Percentiles rank a stretch among this genome's conserved stretches.
Evolutionary conservation across 495 filamentous ascomycete species (phyloP).

Genomic region (Penicillium turbatum): DNA sequence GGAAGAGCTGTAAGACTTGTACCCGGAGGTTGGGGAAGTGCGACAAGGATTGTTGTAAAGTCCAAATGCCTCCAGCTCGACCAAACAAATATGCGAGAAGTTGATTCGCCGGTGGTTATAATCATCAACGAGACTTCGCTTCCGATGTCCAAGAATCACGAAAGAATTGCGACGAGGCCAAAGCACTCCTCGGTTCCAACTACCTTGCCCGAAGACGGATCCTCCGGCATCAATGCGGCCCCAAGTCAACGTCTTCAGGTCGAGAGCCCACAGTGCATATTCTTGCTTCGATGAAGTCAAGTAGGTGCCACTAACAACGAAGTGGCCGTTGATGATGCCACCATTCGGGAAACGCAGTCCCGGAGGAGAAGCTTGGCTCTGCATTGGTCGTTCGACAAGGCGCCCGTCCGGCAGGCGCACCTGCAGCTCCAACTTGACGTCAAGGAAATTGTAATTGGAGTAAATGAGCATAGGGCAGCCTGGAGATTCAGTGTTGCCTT

Average conservation of each 20-base stretch:
- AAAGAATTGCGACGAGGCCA: slow-evolving; percentile 93
- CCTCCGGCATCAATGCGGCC: slow-evolving; percentile 94
- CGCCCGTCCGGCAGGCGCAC: slow-evolving; percentile 80
- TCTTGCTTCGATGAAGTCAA: slow-evolving; percentile 96
- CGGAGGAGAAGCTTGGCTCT: slow-evolving; percentile 77
- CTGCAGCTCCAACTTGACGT: slow-evolving; percentile 93
- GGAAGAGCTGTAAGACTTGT: slow-evolving; percentile 74
- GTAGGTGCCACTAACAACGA: slow-evolving; percentile 95
- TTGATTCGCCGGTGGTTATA: slow-evolving; percentile 98
- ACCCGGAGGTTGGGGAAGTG: slow-evolving; percentile 70
- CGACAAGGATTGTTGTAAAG: slow-evolving; percentile 90
- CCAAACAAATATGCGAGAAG: slow-evolving; percentile 92
- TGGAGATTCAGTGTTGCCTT: slow-evolving; percentile 42
- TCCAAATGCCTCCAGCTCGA: slow-evolving; percentile 94
- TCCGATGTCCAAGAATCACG: slow-evolving; percentile 89
- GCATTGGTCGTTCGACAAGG: slow-evolving; percentile 83
- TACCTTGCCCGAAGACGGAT: slow-evolving; percentile 87
- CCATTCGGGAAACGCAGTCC: slow-evolving; percentile 94
- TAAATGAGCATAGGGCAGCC: slow-evolving; percentile 92
- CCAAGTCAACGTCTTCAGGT: slow-evolving; percentile 84
- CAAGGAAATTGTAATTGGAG: slow-evolving; percentile 97
- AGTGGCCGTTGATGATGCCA: slow-evolving; percentile 87
- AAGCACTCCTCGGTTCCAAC: slow-evolving; percentile 91
- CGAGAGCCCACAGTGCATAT: slow-evolving; percentile 94
- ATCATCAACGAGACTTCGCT: slow-evolving; percentile 91